Evolutionary conservation across 2,329 filamentous ascomycete species (phyloP).

Genomic region (Botrytis fragariae): DNA sequence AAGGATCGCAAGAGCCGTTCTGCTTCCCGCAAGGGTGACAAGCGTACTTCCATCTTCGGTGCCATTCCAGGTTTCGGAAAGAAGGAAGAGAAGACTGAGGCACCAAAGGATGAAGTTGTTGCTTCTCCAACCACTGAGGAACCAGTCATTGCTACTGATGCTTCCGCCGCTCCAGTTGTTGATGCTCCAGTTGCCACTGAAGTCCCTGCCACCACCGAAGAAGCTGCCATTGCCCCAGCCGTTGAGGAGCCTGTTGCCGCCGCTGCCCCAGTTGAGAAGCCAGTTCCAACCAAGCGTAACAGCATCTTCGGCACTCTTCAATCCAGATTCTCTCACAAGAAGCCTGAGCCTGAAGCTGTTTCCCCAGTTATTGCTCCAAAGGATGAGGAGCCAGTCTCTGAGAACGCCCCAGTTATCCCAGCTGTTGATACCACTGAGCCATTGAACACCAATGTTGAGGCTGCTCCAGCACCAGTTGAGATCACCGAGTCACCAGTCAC

Average conservation of each 20-base stretch:
- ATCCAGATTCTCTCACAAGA: constrained; percentile 35
- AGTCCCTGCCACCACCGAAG: constrained; percentile 8
- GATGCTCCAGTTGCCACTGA: constrained; percentile 27
- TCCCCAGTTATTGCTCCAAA: constrained; percentile 36
- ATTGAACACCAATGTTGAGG: constrained; percentile 33
- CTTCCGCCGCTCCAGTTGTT: constrained; percentile 36
- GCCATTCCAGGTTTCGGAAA: constrained; percentile 48
- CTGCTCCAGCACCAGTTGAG: constrained; percentile 35
- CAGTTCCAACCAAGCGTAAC: constrained; percentile 38
- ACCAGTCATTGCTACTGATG: constrained; percentile 27
- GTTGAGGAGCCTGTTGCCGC: constrained; percentile 41
- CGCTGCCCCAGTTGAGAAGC: constrained; percentile 31
- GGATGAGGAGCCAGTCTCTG: constrained; percentile 37
- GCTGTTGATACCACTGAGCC: constrained; percentile 37
- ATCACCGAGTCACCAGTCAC: constrained; percentile 38
- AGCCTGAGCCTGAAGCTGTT: constrained; percentile 35
- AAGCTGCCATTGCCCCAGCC: constrained; percentile 36
- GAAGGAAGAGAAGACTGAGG: constrained; percentile 39
- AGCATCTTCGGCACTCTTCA: constrained; percentile 38
- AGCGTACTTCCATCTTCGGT: constrained; percentile 62
- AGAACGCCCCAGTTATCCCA: constrained; percentile 40
- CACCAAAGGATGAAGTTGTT: constrained; percentile 35
- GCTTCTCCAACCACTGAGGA: constrained; percentile 22
- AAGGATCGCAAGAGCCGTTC: constrained; percentile 62
- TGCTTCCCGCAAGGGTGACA: constrained; percentile 53